Evolutionary conservation across 2,329 filamentous ascomycete species (phyloP).

Genomic region (Pyricularia sp.): DNA sequence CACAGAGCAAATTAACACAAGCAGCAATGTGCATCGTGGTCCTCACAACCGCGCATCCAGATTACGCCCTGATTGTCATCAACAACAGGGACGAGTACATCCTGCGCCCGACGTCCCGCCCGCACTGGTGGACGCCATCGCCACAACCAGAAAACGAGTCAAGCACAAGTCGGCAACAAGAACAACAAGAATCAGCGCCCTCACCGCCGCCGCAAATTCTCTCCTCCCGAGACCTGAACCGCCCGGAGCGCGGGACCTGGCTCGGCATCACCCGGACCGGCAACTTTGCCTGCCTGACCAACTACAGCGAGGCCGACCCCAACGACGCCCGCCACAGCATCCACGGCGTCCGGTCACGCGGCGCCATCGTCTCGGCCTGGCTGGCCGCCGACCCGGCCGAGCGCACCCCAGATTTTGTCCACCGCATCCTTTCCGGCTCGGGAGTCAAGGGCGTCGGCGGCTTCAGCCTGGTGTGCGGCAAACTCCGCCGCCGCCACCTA

Average conservation of each 20-base stretch:
- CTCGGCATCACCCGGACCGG: constrained; percentile 52
- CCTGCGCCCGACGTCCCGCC: constrained; percentile 51
- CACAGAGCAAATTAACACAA: neutral
- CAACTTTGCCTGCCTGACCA: constrained; percentile 55
- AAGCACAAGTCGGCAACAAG: constrained; percentile 6
- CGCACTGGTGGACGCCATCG: constrained; percentile 48
- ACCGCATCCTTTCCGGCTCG: constrained; percentile 39
- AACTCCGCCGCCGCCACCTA: constrained; percentile 31
- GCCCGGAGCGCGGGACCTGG: constrained; percentile 56
- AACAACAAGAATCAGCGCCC: neutral
- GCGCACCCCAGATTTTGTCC: constrained; percentile 39
- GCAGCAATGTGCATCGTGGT: constrained; percentile 66
- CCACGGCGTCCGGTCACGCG: constrained; percentile 46
- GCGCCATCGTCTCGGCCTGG: constrained; percentile 56
- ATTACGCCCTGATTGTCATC: constrained; percentile 65
- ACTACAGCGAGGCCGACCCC: constrained; percentile 49
- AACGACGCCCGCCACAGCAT: constrained; percentile 42
- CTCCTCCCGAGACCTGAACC: constrained; percentile 52
- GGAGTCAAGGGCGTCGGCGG: constrained; percentile 54
- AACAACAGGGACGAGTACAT: constrained; percentile 73
- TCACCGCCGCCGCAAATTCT: constrained; percentile 30
- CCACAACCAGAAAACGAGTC: constrained; percentile 8
- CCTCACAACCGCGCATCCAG: constrained; percentile 65
- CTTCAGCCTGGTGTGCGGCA: constrained; percentile 58
- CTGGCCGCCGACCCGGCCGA: constrained; percentile 39